Percentiles rank a stretch among this genome's conserved stretches.
Conservation (phyloP, 208 protist genomes). For the Eutreptiella sp. region DNA sequence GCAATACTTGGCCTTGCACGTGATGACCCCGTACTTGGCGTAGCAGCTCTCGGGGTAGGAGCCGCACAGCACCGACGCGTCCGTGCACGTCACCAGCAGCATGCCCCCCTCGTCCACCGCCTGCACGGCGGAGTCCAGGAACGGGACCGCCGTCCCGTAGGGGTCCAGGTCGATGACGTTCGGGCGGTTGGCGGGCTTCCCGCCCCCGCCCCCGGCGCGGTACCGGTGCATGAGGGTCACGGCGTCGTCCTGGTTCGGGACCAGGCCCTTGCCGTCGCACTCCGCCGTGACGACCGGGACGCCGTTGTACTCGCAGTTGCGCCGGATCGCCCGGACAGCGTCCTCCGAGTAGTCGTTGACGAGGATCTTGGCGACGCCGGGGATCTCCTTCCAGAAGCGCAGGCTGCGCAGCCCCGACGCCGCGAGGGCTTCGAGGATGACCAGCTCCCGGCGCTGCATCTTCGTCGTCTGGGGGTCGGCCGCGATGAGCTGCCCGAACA, state of each 20-base stretch:
- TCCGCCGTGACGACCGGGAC: slow-evolving; percentile 50
- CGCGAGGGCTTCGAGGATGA: slow-evolving; percentile 93
- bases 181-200: slow-evolving; percentile 59
- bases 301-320: slow-evolving; percentile 90
- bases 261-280: background rate
- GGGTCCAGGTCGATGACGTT: slow-evolving; percentile 98
- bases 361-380: slow-evolving; percentile 86
- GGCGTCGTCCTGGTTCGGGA: background rate
- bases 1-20: slow-evolving; percentile 74
- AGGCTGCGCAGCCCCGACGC: slow-evolving; percentile 94
- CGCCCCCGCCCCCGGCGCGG: slow-evolving; percentile 59
- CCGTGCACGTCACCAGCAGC: slow-evolving; percentile 96
- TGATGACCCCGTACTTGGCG: slow-evolving; percentile 91
- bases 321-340: slow-evolving; percentile 87
- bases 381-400: slow-evolving; percentile 94
- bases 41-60: slow-evolving; percentile 92
- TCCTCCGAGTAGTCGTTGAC: slow-evolving; percentile 93
- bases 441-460: slow-evolving; percentile 66
- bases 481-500: slow-evolving; percentile 54
- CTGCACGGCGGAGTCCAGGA: slow-evolving; percentile 92
- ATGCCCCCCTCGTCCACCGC: slow-evolving; percentile 91
- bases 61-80: slow-evolving; percentile 94
- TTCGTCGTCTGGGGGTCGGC: slow-evolving; percentile 48
- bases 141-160: slow-evolving; percentile 94
- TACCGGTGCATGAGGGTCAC: slow-evolving; percentile 13